Conservation (phyloP, 345 rosid genomes). For the Hevea brasiliensis region DNA sequence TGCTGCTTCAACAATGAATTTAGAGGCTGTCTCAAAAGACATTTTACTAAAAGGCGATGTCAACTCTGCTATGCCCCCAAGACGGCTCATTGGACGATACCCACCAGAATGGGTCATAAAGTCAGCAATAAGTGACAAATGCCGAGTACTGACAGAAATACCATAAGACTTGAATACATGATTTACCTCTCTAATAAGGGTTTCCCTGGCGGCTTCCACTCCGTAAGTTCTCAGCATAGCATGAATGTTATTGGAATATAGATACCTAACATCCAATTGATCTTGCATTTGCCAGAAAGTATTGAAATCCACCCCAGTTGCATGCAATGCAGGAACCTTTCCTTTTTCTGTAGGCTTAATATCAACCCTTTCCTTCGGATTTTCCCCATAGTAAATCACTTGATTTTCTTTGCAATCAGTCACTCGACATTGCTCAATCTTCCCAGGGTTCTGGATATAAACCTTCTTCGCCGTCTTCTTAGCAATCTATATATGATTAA, state of each 20-base stretch:
- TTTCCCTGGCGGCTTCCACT: constrained; percentile 95
- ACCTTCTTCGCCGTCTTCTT: constrained; percentile 81
- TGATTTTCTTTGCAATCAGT: constrained; percentile 62
- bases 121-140: constrained; percentile 80
- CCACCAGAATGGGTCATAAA: constrained; percentile 85
- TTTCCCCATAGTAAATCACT: constrained; percentile 73
- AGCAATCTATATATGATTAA: constrained; percentile 56
- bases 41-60: constrained; percentile 80
- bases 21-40: constrained; percentile 90
- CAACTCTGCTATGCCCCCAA: constrained; percentile 83
- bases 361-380: constrained; percentile 63
- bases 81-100: constrained; percentile 88
- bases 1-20: constrained; percentile 91
- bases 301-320: constrained; percentile 69
- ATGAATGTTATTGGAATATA: constrained; percentile 78
- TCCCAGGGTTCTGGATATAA: constrained; percentile 74
- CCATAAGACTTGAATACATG: constrained; percentile 79
- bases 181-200: constrained; percentile 78
- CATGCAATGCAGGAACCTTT: constrained; percentile 62
- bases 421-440: constrained; percentile 62
- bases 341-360: constrained; percentile 52
- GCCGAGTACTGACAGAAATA: constrained; percentile 74
- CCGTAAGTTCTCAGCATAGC: constrained; percentile 76
- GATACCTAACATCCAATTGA: constrained; percentile 64
- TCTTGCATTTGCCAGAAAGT: constrained; percentile 73